Conservation (phyloP, 2,329 filamentous ascomycete genomes). For the Emydomyces testavorans region DNA sequence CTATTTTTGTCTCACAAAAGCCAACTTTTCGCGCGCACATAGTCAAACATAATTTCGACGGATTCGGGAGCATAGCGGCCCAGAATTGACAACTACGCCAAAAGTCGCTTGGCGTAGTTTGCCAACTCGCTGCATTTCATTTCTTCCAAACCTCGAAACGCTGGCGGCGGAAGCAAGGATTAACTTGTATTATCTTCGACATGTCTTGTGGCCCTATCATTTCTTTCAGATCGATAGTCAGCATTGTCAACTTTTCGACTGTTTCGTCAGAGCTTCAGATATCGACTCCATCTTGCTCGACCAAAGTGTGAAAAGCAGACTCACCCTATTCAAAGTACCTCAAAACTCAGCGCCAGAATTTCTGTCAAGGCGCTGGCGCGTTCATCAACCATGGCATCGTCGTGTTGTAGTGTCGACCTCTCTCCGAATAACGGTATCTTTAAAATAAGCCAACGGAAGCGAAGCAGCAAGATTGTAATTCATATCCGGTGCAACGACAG, state of each 20-base stretch:
- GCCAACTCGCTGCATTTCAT: conserved; percentile 27
- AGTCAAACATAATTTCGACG: conserved; percentile 24
- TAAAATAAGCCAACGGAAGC: conserved; percentile 1
- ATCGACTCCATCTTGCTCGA: conserved; percentile 28
- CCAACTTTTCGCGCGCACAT: conserved; percentile 26
- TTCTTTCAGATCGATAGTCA: conserved; percentile 31
- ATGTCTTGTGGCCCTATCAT: conserved; percentile 34
- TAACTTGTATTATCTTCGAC: conserved; percentile 36
- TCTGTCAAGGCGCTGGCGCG: conserved; percentile 1
- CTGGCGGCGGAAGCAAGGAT: conserved; percentile 34
- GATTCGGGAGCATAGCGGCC: conserved; percentile 24
- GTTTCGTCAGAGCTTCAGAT: conserved; percentile 30
- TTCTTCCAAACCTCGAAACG: conserved; percentile 28
- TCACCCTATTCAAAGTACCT: conserved; percentile 9
- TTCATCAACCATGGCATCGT: conserved; percentile 6
- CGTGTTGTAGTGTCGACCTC: conserved; percentile 10
- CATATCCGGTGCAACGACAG: not conserved
- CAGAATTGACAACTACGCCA: conserved; percentile 22
- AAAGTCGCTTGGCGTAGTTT: conserved; percentile 16
- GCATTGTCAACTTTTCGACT: conserved; percentile 25
- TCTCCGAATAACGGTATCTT: conserved; percentile 3
- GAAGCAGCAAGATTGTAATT: conserved; percentile 8
- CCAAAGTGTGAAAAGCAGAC: conserved; percentile 9
- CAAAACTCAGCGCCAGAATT: conserved; percentile 3
- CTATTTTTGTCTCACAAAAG: conserved; percentile 28